Percentiles rank a stretch among this genome's conserved stretches.
Evolutionary conservation across 2,329 filamentous ascomycete genomes (phyloP).

Genomic region (Cercospora sesami): DNA sequence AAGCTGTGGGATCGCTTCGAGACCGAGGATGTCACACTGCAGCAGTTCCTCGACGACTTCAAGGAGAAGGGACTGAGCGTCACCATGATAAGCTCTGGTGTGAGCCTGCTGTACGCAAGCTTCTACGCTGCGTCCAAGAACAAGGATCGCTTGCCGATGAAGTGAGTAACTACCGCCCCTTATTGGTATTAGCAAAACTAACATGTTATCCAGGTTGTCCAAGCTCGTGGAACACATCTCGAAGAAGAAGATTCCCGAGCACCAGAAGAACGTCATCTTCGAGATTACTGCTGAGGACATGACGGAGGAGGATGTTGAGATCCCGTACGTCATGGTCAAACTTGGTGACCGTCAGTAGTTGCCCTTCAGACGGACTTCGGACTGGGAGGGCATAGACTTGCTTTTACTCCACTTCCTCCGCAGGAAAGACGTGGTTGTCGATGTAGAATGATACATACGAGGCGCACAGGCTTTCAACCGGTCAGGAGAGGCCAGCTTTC

Average conservation of each 20-base stretch:
- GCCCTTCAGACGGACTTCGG: neutral
- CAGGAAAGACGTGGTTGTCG: neutral
- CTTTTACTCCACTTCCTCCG: neutral
- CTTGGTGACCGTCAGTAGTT: conserved; percentile 49
- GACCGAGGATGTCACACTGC: conserved; percentile 78
- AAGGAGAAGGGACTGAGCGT: conserved; percentile 76
- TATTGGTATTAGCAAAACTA: too few species aligned
- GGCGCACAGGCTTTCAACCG: neutral
- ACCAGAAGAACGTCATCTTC: conserved; percentile 95
- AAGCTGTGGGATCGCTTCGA: conserved; percentile 99
- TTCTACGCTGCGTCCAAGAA: conserved; percentile 84
- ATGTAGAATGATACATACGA: neutral
- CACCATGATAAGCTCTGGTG: conserved; percentile 95
- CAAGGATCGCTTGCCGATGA: conserved; percentile 75
- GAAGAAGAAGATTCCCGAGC: conserved; percentile 84
- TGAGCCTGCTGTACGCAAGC: conserved; percentile 88
- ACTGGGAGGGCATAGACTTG: neutral
- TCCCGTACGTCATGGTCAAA: conserved; percentile 93
- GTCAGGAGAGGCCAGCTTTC: neutral
- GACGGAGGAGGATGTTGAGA: conserved; percentile 89
- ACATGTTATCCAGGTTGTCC: conserved; percentile 66
- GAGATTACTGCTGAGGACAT: conserved; percentile 91
- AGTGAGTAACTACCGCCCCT: conserved; percentile 61
- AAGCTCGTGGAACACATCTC: conserved; percentile 84
- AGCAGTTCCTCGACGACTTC: conserved; percentile 81